Base-by-base conservation (phyloP, 441 rosid species). In the Aleurites moluccanus region DNA sequence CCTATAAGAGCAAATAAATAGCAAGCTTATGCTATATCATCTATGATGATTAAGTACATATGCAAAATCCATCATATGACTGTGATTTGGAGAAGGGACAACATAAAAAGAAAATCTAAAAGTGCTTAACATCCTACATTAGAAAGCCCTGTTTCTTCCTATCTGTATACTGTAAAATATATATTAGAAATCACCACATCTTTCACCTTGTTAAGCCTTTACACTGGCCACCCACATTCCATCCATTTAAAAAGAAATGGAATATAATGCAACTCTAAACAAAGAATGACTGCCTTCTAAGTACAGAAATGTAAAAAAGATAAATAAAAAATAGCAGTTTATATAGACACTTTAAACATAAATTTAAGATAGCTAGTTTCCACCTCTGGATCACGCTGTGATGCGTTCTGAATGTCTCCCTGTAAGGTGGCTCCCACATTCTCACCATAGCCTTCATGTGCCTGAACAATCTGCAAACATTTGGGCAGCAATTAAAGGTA, bases 371-470 rank as follows among this genome's bases (percentile, higher is more conserved):
- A 49, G 40, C 15, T 60, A 69, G 27, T 56, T 42, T 62, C 27
- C 73, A 88, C 91, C 91, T 80, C 84, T 44, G 67, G 64, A 77
- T 86, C 78, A 74, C 61, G 52, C 66, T 50, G 33, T 52, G 6
- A 53, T 71, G 59, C 38, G 27, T 52, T 78, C 69, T 76, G 57
- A 61, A 15, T 55, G 49, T 73, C 75, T 45, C 60, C 81, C 20
- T 53, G 63, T 20, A 64, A n/a, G 30, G 49, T 45, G 42, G 55
- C 73, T 21, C 50, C 74, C 10, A 70, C 64, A 66, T 75, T 74
- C 69, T 75, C 74, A 55, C 27, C 64, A 72, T 42, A 73, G 25
- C 52, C 78, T 52, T 84, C 74, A 76, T 56, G 47, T 72, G 44
- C 45, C 44, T 72, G 75, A 78, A 73, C 68, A 69, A 67, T 73